These are phyloP conservation scores for Yarrowia sp. DNA, from an alignment of 805 yeast species.

Conservation along the genomic window DNA sequence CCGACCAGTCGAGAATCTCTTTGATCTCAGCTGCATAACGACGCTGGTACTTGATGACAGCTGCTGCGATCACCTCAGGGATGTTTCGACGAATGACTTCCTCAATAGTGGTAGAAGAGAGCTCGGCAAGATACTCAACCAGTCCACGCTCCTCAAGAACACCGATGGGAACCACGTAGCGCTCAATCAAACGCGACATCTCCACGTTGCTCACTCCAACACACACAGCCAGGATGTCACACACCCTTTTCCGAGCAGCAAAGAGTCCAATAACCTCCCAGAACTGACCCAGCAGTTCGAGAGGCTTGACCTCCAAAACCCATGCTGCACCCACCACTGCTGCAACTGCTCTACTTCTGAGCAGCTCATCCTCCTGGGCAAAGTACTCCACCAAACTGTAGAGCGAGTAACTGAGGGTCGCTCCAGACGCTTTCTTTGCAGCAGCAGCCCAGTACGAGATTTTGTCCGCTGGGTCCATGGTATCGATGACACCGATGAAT, in stretches of 20 bases:
- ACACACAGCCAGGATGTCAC: conserved; percentile 13
- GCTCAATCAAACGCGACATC: not conserved
- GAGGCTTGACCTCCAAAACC: not conserved
- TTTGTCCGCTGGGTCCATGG: not conserved
- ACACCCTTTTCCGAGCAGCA: not conserved
- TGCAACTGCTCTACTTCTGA: conserved; percentile 10
- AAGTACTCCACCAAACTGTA: conserved; percentile 4
- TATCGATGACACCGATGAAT: not conserved
- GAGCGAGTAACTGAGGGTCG: not conserved
- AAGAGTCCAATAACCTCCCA: conserved; percentile 25
- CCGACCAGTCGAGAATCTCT: conserved; percentile 6
- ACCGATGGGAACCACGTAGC: not conserved
- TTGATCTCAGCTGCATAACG: not conserved
- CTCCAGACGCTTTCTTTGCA: not conserved
- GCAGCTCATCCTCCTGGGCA: conserved; percentile 6
- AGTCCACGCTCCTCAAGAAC: not conserved
- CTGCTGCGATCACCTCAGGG: conserved; percentile 16
- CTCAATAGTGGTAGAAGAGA: not conserved
- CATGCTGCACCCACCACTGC: conserved; percentile 9
- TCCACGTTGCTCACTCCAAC: not conserved
- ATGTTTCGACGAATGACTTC: conserved; percentile 2
- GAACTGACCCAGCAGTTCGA: not conserved
- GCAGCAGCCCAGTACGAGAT: conserved; percentile 17
- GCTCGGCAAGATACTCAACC: conserved; percentile 3
- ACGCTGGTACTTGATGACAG: conserved; percentile 1